Conservation (phyloP, 768 basidiomycete genomes). For the Mycena rosella region DNA sequence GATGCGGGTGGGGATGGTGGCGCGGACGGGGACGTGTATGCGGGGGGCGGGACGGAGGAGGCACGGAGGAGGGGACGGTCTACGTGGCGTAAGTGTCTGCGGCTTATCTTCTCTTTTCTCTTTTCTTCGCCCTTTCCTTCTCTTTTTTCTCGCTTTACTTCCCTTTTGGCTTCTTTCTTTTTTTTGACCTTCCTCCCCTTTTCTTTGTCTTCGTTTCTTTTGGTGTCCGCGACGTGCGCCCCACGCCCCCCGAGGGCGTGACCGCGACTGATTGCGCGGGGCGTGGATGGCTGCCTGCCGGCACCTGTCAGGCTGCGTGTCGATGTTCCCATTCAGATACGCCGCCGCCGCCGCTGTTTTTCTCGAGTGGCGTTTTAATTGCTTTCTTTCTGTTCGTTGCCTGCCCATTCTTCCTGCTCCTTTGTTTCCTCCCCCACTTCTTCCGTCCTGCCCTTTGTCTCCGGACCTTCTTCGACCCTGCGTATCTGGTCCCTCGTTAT, state of each 20-base stretch:
- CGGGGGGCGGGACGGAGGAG: no score
- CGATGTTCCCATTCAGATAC: background rate
- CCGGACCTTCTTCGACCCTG: no score
- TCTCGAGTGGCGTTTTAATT: no score
- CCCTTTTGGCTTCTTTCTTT: no score
- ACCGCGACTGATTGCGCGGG: background rate
- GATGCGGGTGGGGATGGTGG: conserved; percentile 37
- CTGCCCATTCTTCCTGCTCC: background rate
- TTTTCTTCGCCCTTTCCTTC: no score
- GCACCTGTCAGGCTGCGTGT: no score
- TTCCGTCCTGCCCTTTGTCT: background rate
- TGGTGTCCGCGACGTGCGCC: background rate
- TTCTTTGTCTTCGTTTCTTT: background rate
- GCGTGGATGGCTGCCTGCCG: no score
- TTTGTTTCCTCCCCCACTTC: background rate
- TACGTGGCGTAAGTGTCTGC: conserved; percentile 87
- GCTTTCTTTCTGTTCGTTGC: no score
- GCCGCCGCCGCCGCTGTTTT: background rate
- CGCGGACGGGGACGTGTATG: no score
- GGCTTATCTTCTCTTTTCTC: background rate
- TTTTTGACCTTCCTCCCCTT: no score
- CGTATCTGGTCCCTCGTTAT: background rate
- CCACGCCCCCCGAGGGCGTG: no score
- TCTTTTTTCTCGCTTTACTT: background rate
- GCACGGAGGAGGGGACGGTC: conserved; percentile 58